These are phyloP conservation scores for Blastobotrys mokoenaii DNA, from an alignment of 805 yeast species.

Conservation along the genomic window DNA sequence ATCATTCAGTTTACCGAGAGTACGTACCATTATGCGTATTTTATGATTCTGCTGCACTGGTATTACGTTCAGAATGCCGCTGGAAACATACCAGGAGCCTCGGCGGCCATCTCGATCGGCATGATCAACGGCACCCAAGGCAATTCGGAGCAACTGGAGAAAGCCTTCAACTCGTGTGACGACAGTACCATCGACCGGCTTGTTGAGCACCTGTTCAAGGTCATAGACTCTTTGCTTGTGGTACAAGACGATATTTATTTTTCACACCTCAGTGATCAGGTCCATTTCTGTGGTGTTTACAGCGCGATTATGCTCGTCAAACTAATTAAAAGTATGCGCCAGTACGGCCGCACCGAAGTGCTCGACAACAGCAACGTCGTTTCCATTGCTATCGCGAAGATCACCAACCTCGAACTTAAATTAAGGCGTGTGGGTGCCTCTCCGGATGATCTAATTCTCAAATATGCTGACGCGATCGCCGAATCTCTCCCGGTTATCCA, in stretches of 20 bases:
- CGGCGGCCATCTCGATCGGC: slow-evolving; percentile 2
- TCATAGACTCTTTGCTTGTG: slow-evolving; percentile 34
- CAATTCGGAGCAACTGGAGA: slow-evolving; percentile 3
- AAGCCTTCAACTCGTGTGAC: slow-evolving; percentile 11
- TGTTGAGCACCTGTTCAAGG: slow-evolving; percentile 35
- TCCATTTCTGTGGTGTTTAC: slow-evolving; percentile 38
- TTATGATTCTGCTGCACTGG: slow-evolving; percentile 41
- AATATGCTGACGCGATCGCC: slow-evolving; percentile 12
- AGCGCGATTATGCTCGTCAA: slow-evolving; percentile 17
- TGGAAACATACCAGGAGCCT: not conserved
- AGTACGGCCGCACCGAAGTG: slow-evolving; percentile 3
- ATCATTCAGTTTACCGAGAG: slow-evolving; percentile 67
- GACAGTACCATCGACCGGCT: slow-evolving; percentile 28
- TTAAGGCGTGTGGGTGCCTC: slow-evolving; percentile 8
- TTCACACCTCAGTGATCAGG: slow-evolving; percentile 63
- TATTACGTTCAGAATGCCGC: slow-evolving; percentile 13
- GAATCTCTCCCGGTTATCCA: slow-evolving; percentile 2
- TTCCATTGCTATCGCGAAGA: slow-evolving; percentile 1
- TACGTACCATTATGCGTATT: slow-evolving; percentile 53
- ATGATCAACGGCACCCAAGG: slow-evolving; percentile 1
- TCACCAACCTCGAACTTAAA: slow-evolving; percentile 1
- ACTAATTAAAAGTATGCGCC: slow-evolving; percentile 7
- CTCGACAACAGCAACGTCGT: slow-evolving; percentile 1
- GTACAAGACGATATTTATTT: slow-evolving; percentile 48
- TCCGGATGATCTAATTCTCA: slow-evolving; percentile 13